Percentiles rank a stretch among this genome's conserved stretches.
Evolutionary conservation across 1,284 basidiomycete species (phyloP).

Genomic region (Chondrostereum purpureum): DNA sequence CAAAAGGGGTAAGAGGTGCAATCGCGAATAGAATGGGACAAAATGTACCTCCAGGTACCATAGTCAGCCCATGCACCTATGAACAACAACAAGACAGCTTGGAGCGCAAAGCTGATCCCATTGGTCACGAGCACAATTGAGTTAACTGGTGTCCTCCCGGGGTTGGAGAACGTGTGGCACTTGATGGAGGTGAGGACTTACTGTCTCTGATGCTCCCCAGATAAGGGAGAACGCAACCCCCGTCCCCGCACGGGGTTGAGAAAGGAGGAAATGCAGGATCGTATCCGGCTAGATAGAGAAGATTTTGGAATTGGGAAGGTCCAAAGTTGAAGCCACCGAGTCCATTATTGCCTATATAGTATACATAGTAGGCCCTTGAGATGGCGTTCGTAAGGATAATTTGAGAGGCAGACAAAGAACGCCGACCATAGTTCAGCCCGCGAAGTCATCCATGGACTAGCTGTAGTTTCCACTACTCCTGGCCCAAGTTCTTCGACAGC

Average conservation of each 20-base stretch:
- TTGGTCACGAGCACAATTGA: conserved; percentile 74
- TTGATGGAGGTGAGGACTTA: conserved; percentile 24
- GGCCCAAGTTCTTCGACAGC: background rate
- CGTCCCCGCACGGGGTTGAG: conserved; percentile 41
- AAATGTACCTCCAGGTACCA: conserved; percentile 57
- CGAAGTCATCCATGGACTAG: conserved; percentile 36
- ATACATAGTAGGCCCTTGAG: conserved; percentile 52
- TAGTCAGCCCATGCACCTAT: conserved; percentile 78
- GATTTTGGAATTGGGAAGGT: conserved; percentile 71
- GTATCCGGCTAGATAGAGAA: conserved; percentile 65
- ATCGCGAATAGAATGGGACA: background rate
- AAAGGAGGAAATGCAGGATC: conserved; percentile 56
- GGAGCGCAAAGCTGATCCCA: conserved; percentile 68
- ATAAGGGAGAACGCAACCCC: conserved; percentile 60
- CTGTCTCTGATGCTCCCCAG: conserved; percentile 57
- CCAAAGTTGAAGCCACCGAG: conserved; percentile 72
- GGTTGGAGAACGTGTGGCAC: background rate
- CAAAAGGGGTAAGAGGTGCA: conserved; percentile 6
- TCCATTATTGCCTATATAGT: conserved; percentile 70
- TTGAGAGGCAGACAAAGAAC: no score
- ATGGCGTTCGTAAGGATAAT: no score
- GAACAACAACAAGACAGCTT: conserved; percentile 55
- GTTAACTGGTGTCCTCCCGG: conserved; percentile 42
- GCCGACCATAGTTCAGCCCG: conserved; percentile 50
- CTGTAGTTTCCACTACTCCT: background rate